Percentiles rank a stretch among this genome's conserved stretches.
These are phyloP conservation scores for Sclerotinia sclerotiorum DNA, from an alignment of 2,329 filamentous ascomycete genomes.

Conservation along the genomic window DNA sequence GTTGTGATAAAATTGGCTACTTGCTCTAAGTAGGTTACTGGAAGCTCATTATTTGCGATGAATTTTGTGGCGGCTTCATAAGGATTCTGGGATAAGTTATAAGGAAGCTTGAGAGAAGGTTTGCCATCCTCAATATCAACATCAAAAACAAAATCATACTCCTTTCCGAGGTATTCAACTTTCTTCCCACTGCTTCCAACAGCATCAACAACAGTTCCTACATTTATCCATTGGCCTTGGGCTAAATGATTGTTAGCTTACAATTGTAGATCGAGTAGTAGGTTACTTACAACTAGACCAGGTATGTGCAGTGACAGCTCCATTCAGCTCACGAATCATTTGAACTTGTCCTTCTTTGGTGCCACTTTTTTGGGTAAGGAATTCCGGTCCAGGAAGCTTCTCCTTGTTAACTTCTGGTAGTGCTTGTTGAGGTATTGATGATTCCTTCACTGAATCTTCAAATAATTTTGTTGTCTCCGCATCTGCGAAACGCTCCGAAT, in stretches of 20 bases:
- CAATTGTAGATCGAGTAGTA: background rate
- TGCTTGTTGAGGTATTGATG: conserved; percentile 84
- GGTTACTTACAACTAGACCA: conserved; percentile 60
- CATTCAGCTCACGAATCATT: conserved; percentile 81
- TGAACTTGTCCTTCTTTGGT: conserved; percentile 97
- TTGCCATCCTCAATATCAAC: conserved; percentile 95
- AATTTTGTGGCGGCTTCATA: conserved; percentile 92
- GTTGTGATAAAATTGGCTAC: conserved; percentile 89
- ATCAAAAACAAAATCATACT: conserved; percentile 96
- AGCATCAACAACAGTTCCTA: conserved; percentile 92
- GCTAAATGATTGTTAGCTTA: conserved; percentile 40
- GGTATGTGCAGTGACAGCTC: conserved; percentile 80
- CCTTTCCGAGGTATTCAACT: conserved; percentile 72
- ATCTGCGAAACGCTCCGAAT: conserved; percentile 66
- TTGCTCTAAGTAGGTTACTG: conserved; percentile 83
- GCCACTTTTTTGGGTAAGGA: conserved; percentile 75
- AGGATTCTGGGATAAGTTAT: conserved; percentile 87
- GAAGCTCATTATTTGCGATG: conserved; percentile 82
- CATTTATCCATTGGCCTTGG: conserved; percentile 75
- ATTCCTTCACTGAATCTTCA: conserved; percentile 77
- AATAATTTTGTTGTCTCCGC: conserved; percentile 69
- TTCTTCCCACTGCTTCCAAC: conserved; percentile 80
- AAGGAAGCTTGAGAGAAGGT: conserved; percentile 88
- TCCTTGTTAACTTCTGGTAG: conserved; percentile 86
- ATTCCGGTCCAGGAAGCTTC: conserved; percentile 83